phyloP scores from a whole-genome alignment of 1,284 basidiomycete genomes.

The Sanghuangporus weigelae region DNA sequence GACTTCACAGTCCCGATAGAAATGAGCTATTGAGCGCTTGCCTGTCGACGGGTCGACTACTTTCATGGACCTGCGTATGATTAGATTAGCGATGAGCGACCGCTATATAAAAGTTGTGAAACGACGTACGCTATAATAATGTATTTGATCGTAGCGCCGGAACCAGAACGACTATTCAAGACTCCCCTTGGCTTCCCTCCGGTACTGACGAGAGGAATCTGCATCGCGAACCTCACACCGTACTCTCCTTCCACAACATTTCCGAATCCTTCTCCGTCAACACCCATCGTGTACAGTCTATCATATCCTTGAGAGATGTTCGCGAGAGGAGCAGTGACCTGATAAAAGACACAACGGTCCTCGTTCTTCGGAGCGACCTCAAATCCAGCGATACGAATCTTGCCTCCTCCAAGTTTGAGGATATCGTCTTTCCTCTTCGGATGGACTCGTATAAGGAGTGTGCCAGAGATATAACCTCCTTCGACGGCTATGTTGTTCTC shows the following conservation, averaged over 20 bases:
- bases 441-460: slow-evolving; percentile 66
- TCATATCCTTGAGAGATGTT: slow-evolving; percentile 42
- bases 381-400: slow-evolving; percentile 84
- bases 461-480: slow-evolving; percentile 72
- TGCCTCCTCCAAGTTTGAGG: slow-evolving; percentile 72
- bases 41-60: slow-evolving; percentile 63
- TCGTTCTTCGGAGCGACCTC: slow-evolving; percentile 65
- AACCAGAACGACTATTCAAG: slow-evolving; percentile 40
- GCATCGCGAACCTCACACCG: slow-evolving; percentile 74
- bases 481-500: slow-evolving; percentile 79
- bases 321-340: slow-evolving; percentile 63
- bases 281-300: slow-evolving; percentile 44
- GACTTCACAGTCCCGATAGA: slow-evolving; percentile 82
- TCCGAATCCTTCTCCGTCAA: slow-evolving; percentile 72
- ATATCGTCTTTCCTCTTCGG: slow-evolving; percentile 32
- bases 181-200: slow-evolving; percentile 66
- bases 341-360: slow-evolving; percentile 82
- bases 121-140: slow-evolving; percentile 68
- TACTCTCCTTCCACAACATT: slow-evolving; percentile 66
- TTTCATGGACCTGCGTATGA: slow-evolving; percentile 60
- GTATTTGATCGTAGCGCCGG: slow-evolving; percentile 70
- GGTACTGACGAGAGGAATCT: slow-evolving; percentile 60
- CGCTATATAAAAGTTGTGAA: slow-evolving; percentile 11
- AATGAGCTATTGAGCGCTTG: slow-evolving; percentile 82
- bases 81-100: background rate